phyloP scores from a whole-genome alignment of 75 land plant species.

The Selaginella moellendorffii region DNA sequence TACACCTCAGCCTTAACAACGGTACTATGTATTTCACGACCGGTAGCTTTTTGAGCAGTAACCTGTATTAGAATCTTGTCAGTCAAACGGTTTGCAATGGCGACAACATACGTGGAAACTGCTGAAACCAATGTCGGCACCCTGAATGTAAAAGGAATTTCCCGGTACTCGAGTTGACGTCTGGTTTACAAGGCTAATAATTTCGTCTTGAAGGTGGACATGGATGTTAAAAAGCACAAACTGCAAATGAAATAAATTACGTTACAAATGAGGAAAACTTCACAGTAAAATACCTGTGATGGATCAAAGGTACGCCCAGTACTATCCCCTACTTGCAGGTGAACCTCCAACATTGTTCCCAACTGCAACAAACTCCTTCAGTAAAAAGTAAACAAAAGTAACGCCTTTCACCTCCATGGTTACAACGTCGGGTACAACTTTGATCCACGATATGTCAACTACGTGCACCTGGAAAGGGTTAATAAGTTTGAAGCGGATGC shows the following conservation, averaged over 20 bases:
- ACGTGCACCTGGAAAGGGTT: constrained; percentile 49
- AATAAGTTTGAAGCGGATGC: neutral
- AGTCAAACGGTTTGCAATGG: no score
- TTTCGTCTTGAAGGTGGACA: constrained; percentile 62
- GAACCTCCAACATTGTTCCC: constrained; percentile 39
- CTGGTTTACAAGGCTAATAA: constrained; percentile 38
- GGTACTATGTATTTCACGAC: constrained; percentile 58
- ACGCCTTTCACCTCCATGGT: constrained; percentile 45
- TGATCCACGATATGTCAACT: constrained; percentile 89
- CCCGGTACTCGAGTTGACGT: constrained; percentile 9
- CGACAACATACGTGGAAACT: no score
- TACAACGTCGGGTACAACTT: constrained; percentile 39
- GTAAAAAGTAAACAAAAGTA: neutral
- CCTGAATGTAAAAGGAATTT: constrained; percentile 37
- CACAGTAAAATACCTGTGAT: constrained; percentile 81
- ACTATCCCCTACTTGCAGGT: constrained; percentile 46
- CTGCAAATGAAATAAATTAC: constrained; percentile 21
- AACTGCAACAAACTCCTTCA: constrained; percentile 23
- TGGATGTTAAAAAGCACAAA: constrained; percentile 53
- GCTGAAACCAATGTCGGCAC: constrained; percentile 56
- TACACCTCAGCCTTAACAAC: constrained; percentile 59
- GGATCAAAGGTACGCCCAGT: constrained; percentile 51
- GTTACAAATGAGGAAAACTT: neutral
- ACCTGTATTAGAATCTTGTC: constrained; percentile 43
- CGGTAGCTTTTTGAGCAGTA: constrained; percentile 44